phyloP scores from a whole-genome alignment of 192 early-diverging fungal genomes.

The Rhizoclosmatium globosum region DNA sequence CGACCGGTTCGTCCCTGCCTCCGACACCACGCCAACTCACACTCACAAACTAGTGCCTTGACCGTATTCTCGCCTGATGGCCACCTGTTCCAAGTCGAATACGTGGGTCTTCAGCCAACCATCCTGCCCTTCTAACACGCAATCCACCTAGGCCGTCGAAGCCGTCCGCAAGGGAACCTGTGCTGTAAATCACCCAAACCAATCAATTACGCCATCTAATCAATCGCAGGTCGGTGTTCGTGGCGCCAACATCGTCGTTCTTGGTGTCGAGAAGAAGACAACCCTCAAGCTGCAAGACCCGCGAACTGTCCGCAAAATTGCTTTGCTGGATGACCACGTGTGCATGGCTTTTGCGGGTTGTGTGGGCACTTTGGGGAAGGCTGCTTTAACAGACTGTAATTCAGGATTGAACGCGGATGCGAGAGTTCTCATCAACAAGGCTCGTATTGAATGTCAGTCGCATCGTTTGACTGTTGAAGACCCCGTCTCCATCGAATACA shows the following conservation, averaged over 20 bases:
- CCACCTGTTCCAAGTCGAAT: slow-evolving; percentile 99
- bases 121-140: background rate
- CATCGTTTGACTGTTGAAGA: slow-evolving; percentile 98
- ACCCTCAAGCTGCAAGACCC: slow-evolving; percentile 96
- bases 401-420: slow-evolving; percentile 93
- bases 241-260: slow-evolving; percentile 87
- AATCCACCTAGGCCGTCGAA: slow-evolving; percentile 76
- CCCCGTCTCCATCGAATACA: slow-evolving; percentile 96
- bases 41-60: slow-evolving; percentile 63
- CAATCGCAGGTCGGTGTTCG: slow-evolving; percentile 91
- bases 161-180: slow-evolving; percentile 97
- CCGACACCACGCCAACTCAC: background rate
- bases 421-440: slow-evolving; percentile 95
- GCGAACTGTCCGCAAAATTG: slow-evolving; percentile 95
- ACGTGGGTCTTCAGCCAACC: slow-evolving; percentile 51
- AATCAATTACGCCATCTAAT: slow-evolving; percentile 13
- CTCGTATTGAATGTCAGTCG: slow-evolving; percentile 96
- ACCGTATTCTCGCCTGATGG: slow-evolving; percentile 99
- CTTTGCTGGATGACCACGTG: slow-evolving; percentile 95
- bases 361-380: background rate
- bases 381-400: slow-evolving; percentile 7
- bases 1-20: slow-evolving; percentile 13
- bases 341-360: slow-evolving; percentile 95
- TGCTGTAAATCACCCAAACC: slow-evolving; percentile 73
- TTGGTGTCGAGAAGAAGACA: slow-evolving; percentile 97